Evolutionary conservation across 495 filamentous ascomycete genomes (phyloP).

Genomic region (Podospora conica): DNA sequence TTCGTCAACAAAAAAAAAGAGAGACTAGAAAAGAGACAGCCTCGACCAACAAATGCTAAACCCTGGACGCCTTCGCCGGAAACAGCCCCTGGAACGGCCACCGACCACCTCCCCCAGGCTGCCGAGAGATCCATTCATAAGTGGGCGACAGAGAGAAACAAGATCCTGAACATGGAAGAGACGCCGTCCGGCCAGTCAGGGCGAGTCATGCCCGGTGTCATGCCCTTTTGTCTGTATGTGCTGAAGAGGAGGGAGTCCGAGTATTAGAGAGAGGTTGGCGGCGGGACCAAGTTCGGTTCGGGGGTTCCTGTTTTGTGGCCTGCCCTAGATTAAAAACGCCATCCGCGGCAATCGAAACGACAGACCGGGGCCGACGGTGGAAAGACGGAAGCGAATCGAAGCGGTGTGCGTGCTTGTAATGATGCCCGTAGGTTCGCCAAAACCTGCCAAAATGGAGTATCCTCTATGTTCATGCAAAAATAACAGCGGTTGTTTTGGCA

Average conservation of each 20-base stretch:
- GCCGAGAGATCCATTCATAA: conserved; percentile 15
- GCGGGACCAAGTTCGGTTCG: conserved; percentile 7
- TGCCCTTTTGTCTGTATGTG: conserved; percentile 22
- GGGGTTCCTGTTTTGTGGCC: not conserved
- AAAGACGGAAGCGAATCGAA: conserved; percentile 10
- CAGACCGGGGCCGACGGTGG: conserved; percentile 11
- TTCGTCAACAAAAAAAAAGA: conserved; percentile 9
- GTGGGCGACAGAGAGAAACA: conserved; percentile 11
- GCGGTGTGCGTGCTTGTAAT: conserved; percentile 27
- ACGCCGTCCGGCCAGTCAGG: conserved; percentile 13
- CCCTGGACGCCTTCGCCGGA: conserved; percentile 9
- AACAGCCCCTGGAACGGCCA: conserved; percentile 3
- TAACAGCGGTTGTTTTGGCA: conserved; percentile 23
- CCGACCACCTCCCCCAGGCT: not conserved
- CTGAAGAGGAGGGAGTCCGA: conserved; percentile 20
- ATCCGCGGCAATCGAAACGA: conserved; percentile 11
- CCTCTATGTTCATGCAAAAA: conserved; percentile 33
- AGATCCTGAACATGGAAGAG: conserved; percentile 5
- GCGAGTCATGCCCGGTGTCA: conserved; percentile 17
- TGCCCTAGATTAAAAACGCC: conserved; percentile 12
- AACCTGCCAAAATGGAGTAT: conserved; percentile 26
- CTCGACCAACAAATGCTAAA: conserved; percentile 17
- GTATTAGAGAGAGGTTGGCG: conserved; percentile 27
- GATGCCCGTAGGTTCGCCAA: conserved; percentile 20
- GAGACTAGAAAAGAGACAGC: conserved; percentile 11